These are phyloP conservation scores for Paraphoma chrysanthemicola DNA, from an alignment of 2,329 filamentous ascomycete species.

Conservation along the genomic window DNA sequence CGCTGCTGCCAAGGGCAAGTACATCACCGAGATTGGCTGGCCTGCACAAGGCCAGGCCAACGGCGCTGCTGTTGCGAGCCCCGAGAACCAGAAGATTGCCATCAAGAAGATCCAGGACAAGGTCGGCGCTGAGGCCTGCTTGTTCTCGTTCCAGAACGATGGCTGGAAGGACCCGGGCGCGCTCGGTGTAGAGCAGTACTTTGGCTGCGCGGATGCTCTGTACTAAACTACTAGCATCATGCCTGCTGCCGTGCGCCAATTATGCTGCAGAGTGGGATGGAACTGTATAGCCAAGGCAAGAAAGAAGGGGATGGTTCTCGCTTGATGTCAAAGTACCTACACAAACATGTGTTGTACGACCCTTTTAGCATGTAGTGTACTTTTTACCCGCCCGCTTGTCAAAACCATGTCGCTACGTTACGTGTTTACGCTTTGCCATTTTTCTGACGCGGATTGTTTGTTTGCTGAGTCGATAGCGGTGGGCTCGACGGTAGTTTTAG, in stretches of 20 bases:
- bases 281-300: neutral
- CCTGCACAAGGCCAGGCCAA: slow-evolving; percentile 74
- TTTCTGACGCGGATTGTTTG: neutral
- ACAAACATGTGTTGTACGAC: slow-evolving; percentile 6
- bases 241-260: no score
- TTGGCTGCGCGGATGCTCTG: slow-evolving; percentile 69
- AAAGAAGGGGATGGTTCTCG: neutral
- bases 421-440: slow-evolving; percentile 16
- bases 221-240: slow-evolving; percentile 4
- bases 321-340: neutral
- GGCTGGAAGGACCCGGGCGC: slow-evolving; percentile 77
- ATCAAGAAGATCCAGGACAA: slow-evolving; percentile 72
- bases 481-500: slow-evolving; percentile 6
- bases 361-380: slow-evolving; percentile 9
- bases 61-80: slow-evolving; percentile 73
- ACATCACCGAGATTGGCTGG: slow-evolving; percentile 93
- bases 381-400: neutral
- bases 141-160: slow-evolving; percentile 85
- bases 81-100: slow-evolving; percentile 71
- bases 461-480: neutral
- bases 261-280: neutral
- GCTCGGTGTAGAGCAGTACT: slow-evolving; percentile 80
- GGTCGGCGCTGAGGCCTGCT: slow-evolving; percentile 72
- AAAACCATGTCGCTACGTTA: slow-evolving; percentile 16
- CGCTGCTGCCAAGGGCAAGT: slow-evolving; percentile 64